Evolutionary conservation across 345 rosid genomes (phyloP).

Genomic region (Lenwebbia sp.): DNA sequence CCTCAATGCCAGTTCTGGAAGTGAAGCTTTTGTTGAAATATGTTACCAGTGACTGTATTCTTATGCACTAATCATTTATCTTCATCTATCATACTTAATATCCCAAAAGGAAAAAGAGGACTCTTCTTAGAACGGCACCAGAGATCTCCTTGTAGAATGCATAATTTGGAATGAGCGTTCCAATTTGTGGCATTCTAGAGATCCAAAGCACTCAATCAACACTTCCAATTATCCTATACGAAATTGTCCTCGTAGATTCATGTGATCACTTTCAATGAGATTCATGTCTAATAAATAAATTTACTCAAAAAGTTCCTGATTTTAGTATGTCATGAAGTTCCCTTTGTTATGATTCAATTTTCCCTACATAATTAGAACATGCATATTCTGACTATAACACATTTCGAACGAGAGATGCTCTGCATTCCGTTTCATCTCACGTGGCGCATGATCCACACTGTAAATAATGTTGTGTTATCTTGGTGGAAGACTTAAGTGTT

Average conservation of each 20-base stretch:
- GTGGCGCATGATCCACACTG: neutral
- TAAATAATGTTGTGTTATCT: neutral
- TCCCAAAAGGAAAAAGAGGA: neutral
- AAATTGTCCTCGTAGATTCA: neutral
- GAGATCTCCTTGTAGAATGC: neutral
- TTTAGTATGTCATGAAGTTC: neutral
- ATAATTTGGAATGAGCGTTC: neutral
- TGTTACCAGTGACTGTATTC: neutral
- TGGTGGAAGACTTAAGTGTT: neutral
- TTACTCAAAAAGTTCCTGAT: neutral
- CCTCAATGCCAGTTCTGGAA: neutral
- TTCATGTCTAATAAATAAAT: neutral
- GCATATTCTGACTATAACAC: neutral
- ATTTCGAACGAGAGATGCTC: neutral
- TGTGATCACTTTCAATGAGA: neutral
- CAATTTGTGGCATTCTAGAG: neutral
- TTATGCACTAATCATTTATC: neutral
- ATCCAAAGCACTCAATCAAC: neutral
- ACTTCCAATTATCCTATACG: neutral
- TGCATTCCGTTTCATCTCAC: neutral
- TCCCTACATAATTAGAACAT: neutral
- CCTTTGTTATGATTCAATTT: neutral
- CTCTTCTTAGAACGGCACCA: neutral
- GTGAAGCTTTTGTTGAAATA: neutral
- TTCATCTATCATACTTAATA: neutral